Conservation (phyloP, 495 filamentous ascomycete genomes). For the Daldinia decipiens region DNA sequence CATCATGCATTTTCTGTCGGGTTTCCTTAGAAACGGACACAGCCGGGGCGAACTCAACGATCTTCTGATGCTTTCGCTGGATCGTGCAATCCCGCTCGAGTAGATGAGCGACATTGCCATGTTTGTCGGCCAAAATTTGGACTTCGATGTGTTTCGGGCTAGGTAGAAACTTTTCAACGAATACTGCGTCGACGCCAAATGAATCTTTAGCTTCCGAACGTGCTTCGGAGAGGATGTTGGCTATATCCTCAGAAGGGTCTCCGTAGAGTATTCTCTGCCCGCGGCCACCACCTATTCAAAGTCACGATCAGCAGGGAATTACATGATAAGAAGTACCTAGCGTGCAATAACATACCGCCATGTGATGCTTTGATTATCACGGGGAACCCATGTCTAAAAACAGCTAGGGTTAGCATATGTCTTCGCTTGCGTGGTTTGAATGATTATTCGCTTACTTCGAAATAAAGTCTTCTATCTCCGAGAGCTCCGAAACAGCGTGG, state of each 20-base stretch:
- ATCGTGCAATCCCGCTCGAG: neutral
- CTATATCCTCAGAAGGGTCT: neutral
- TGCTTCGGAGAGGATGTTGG: neutral
- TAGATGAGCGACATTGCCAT: neutral
- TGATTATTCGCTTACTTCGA: neutral
- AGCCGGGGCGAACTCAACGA: neutral
- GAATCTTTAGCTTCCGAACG: neutral
- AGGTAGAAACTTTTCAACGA: neutral
- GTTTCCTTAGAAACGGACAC: neutral
- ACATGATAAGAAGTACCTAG: neutral
- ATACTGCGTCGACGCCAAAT: conserved; percentile 1
- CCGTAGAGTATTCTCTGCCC: neutral
- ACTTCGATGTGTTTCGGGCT: conserved; percentile 1
- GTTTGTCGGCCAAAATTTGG: neutral
- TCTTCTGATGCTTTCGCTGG: conserved; percentile 3
- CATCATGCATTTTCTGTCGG: neutral
- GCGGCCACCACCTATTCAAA: neutral
- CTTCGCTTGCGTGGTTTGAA: neutral
- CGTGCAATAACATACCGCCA: neutral
- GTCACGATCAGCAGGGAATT: neutral
- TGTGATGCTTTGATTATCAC: conserved; percentile 1
- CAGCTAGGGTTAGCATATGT: neutral
- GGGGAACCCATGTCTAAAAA: neutral
- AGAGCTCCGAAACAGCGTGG: neutral
- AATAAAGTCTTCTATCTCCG: neutral